Base-by-base conservation (phyloP, 1,284 basidiomycete species). In the Heterobasidion occidentale region DNA sequence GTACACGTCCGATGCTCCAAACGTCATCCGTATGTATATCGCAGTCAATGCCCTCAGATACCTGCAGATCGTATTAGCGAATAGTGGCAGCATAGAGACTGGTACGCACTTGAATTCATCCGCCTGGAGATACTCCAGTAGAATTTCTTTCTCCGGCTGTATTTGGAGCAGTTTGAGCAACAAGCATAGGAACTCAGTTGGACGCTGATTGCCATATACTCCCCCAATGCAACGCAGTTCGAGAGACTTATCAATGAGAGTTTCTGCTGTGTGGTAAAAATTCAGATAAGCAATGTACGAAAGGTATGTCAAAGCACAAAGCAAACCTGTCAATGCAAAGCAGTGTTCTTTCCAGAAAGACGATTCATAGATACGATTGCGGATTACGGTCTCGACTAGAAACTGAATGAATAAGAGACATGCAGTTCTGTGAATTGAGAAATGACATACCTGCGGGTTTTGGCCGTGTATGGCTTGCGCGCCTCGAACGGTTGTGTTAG, bases 341-440 rank as follows among this genome's bases (percentile, higher is more conserved):
- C 93, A 96, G 59, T 94, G 91, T 67, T 98, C 94, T 72, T 98
- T 99, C 97, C 97, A 99, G 72, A 86, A 99, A 15, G 81, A 74
- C 0, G 91, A 91, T 70, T 98, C 96, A 77, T 98, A 99, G 60
- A 99, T 98, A 58, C 97, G 86, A 65, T 89, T 90, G 51, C 97
- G 86, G 62, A 99, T 94, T 60, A 98, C 90, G 56, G 94, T 97
- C 77, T 99, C 97, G 51, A 99, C 90, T 68, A 99, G 77, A 72
- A 87, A 94, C 92, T 98, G 67, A 52, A 61, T 47, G 61, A 62
- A 54, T 60, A 54, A 56, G 55, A 46, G 57, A 58, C 50, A 49
- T 51, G 57, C 56, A 17, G 17, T 14, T 9, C 14, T 15, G 12
- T 38, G 50, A 52, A 38, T 20, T 42, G 34, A 27, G 49, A 56